Conservation (phyloP, 495 filamentous ascomycete genomes). For the Aspergillus cavernicola region DNA sequence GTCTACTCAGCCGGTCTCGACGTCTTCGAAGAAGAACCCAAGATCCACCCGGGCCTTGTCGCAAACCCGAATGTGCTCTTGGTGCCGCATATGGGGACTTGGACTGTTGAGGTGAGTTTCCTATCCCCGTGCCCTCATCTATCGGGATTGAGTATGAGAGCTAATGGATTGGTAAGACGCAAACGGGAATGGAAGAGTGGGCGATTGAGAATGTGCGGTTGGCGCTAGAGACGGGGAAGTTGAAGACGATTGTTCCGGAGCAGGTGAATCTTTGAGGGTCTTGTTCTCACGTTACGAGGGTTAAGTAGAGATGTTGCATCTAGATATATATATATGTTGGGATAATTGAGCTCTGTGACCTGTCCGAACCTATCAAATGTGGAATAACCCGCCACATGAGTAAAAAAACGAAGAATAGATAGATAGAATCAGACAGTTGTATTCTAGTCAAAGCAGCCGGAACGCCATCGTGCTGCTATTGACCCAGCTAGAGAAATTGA, state of each 20-base stretch:
- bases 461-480: slow-evolving; percentile 21
- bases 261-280: slow-evolving; percentile 44
- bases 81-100: slow-evolving; percentile 69
- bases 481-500: slow-evolving; percentile 14
- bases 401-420: not conserved
- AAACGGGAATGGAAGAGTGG: slow-evolving; percentile 62
- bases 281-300: not conserved
- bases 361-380: not conserved
- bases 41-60: slow-evolving; percentile 58
- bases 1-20: slow-evolving; percentile 61
- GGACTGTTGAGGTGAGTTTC: slow-evolving; percentile 55
- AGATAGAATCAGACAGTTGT: slow-evolving; percentile 1
- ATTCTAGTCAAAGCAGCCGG: slow-evolving; percentile 14
- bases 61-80: slow-evolving; percentile 58
- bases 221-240: slow-evolving; percentile 50
- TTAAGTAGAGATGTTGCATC: not conserved
- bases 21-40: slow-evolving; percentile 68
- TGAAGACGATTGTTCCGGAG: slow-evolving; percentile 57
- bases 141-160: not conserved
- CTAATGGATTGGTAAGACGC: slow-evolving; percentile 36
- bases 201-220: slow-evolving; percentile 58
- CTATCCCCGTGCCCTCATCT: not conserved
- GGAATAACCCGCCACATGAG: not conserved
- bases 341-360: not conserved
- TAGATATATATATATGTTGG: not conserved